Evolutionary conservation across 2,329 filamentous ascomycete species (phyloP), one percentile per base, ranked within the genome.

Genomic region (Niveomyces coronatus): DNA sequence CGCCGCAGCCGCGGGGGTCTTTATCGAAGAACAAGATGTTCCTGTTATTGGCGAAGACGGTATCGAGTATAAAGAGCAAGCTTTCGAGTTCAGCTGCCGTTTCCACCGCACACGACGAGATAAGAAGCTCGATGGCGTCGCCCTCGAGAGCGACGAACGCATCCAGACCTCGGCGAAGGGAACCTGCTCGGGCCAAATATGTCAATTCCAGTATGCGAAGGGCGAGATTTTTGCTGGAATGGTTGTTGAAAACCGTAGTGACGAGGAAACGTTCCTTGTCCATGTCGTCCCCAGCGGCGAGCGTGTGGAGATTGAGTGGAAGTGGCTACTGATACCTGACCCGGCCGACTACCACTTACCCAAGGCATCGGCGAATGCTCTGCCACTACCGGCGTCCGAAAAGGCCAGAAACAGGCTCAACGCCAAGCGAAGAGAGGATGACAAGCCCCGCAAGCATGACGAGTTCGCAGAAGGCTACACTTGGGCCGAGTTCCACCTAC

Each of bases 21-120:
- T 94, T 54, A 79, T 95, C 34, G 89, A 98, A 55, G 77, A 86
- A 50, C 85, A 85, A 20, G 77, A 86, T 24, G 79, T 94, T 20
- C 84, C 86, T 0, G 83, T 93, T 3, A 89, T 88, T 56, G 85
- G 82, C 36, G 85, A 94, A 49, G 87, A 95, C 53, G 87, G 87
- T 6, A 86, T 79, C 2, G 87, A 95, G 56, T 95, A 95, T 58
- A 89, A 85, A 48, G 82, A 94, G 49, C 84, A 87, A 51, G 87
- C 83, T 1, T 89, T 93, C 50, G 86, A 94, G 53, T 88, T 96
- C 56, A 86, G 84, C 49, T 98, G 91, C 63, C 85, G 88, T 43
- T 94, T 94, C 62, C 91, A 98, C 58, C 77, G 91, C 35, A 78
- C 83, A 11, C 94, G 91, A 64, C 79, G 91, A 51, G 79, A 86